phyloP scores from a whole-genome alignment of 2,329 filamentous ascomycete species.

The Talaromyces albobiverticillius region DNA sequence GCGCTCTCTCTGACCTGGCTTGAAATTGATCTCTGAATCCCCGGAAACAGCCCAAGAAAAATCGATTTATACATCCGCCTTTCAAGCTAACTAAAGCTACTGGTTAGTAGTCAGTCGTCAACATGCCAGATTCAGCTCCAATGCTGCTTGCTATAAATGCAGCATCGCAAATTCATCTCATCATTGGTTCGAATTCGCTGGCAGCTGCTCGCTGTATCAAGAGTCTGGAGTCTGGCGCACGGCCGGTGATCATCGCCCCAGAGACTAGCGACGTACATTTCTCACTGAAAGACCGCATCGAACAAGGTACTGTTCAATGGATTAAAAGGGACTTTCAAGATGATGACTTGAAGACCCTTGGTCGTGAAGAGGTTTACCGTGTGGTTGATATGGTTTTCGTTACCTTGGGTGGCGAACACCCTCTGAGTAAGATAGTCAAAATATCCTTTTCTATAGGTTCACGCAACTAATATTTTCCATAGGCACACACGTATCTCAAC shows the following conservation, averaged over 20 bases:
- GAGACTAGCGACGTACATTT: conserved; percentile 60
- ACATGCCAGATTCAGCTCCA: conserved; percentile 21
- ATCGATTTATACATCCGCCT: no score
- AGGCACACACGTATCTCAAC: conserved; percentile 66
- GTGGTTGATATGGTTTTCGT: conserved; percentile 94
- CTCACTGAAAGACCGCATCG: conserved; percentile 47
- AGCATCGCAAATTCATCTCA: conserved; percentile 63
- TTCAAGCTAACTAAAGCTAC: no score
- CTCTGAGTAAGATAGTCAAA: conserved; percentile 44
- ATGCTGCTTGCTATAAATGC: conserved; percentile 41
- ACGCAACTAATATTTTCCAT: background rate
- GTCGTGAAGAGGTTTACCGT: conserved; percentile 71
- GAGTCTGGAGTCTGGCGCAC: conserved; percentile 77
- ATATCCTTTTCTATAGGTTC: conserved; percentile 21
- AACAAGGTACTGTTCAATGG: conserved; percentile 42
- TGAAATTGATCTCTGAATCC: no score
- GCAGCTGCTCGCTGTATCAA: conserved; percentile 80
- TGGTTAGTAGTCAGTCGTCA: no score
- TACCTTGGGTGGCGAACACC: conserved; percentile 56
- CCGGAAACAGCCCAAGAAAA: no score
- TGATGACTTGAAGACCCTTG: conserved; percentile 68
- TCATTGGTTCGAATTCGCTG: conserved; percentile 81
- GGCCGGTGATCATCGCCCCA: conserved; percentile 73
- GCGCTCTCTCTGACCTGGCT: no score
- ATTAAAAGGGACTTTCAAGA: conserved; percentile 60